Conservation (phyloP, 257 asterid genomes). For the Handroanthus guayacan region DNA sequence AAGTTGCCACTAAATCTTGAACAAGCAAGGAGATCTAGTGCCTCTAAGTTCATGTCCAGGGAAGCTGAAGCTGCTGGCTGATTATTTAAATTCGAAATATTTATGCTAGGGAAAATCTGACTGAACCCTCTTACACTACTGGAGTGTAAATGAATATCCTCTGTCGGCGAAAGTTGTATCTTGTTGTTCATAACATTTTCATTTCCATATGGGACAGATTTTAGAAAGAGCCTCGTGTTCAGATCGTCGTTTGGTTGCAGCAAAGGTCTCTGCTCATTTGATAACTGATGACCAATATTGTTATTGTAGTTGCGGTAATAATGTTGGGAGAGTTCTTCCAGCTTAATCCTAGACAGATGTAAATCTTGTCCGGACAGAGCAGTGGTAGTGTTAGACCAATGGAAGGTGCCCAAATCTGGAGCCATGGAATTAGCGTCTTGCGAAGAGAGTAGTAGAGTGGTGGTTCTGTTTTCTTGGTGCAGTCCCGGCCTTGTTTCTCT, state of each 20-base stretch:
- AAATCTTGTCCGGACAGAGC: slow-evolving; percentile 35
- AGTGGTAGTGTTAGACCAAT: slow-evolving; percentile 41
- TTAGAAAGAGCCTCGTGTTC: slow-evolving; percentile 51
- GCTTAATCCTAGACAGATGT: slow-evolving; percentile 50
- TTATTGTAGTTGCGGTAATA: slow-evolving; percentile 52
- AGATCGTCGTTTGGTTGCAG: slow-evolving; percentile 33
- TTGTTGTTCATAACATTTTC: slow-evolving; percentile 26
- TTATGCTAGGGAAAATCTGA: slow-evolving; percentile 64
- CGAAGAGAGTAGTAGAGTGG: slow-evolving; percentile 29
- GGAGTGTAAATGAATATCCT: slow-evolving; percentile 36
- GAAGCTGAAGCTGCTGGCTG: slow-evolving; percentile 25
- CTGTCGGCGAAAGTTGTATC: slow-evolving; percentile 25
- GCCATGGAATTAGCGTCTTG: slow-evolving; percentile 49
- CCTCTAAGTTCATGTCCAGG: slow-evolving; percentile 65
- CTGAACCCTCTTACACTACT: slow-evolving; percentile 43
- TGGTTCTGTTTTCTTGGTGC: slow-evolving; percentile 38
- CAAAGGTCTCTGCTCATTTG: slow-evolving; percentile 24
- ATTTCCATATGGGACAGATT: slow-evolving; percentile 51
- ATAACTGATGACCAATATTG: slow-evolving; percentile 45
- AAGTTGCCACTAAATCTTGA: slow-evolving; percentile 55
- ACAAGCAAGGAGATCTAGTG: slow-evolving; percentile 74
- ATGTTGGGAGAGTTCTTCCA: slow-evolving; percentile 54
- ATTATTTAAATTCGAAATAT: slow-evolving; percentile 45
- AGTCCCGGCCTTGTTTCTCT: slow-evolving; percentile 34
- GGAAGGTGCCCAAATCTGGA: slow-evolving; percentile 51